Conservation (phyloP, 768 basidiomycete genomes). For the Trametes cubensis region DNA sequence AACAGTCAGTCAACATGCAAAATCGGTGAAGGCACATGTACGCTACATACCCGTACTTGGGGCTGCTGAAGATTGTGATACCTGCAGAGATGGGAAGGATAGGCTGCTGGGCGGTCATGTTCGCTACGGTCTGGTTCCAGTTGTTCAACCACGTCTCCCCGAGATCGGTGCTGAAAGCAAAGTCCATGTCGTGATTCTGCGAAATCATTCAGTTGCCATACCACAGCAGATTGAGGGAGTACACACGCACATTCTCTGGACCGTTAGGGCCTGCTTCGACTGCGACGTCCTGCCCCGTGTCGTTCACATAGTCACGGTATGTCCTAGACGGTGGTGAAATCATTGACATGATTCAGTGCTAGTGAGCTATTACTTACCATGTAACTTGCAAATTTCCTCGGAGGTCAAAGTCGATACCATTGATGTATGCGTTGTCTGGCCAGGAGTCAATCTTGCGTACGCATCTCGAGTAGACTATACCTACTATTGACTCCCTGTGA, state of each 20-base stretch:
- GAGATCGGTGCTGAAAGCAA: slow-evolving; percentile 35
- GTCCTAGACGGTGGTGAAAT: slow-evolving; percentile 32
- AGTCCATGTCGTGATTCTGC: slow-evolving; percentile 44
- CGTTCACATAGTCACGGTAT: slow-evolving; percentile 43
- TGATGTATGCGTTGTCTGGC: slow-evolving; percentile 43
- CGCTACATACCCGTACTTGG: slow-evolving; percentile 39
- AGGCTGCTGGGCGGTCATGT: slow-evolving; percentile 29
- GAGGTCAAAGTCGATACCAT: slow-evolving; percentile 41
- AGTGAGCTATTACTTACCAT: slow-evolving; percentile 28
- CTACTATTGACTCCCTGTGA: slow-evolving; percentile 40
- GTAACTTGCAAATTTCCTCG: slow-evolving; percentile 34
- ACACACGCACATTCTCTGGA: slow-evolving; percentile 38
- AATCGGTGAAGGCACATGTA: too few species aligned
- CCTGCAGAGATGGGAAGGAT: slow-evolving; percentile 40
- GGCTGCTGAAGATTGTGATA: slow-evolving; percentile 40
- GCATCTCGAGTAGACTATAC: not conserved
- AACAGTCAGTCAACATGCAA: too few species aligned
- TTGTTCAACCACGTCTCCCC: slow-evolving; percentile 41
- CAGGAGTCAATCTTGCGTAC: not conserved
- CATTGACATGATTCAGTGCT: not conserved
- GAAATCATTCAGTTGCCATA: not conserved
- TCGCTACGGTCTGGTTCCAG: slow-evolving; percentile 39
- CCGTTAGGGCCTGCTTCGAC: slow-evolving; percentile 44
- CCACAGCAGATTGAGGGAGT: too few species aligned
- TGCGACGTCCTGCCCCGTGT: slow-evolving; percentile 41